A percentile compares a stretch with the other conserved stretches of the same genome.
These are phyloP conservation scores for Poronia punctata DNA, from an alignment of 495 filamentous ascomycete genomes.

Conservation along the genomic window DNA sequence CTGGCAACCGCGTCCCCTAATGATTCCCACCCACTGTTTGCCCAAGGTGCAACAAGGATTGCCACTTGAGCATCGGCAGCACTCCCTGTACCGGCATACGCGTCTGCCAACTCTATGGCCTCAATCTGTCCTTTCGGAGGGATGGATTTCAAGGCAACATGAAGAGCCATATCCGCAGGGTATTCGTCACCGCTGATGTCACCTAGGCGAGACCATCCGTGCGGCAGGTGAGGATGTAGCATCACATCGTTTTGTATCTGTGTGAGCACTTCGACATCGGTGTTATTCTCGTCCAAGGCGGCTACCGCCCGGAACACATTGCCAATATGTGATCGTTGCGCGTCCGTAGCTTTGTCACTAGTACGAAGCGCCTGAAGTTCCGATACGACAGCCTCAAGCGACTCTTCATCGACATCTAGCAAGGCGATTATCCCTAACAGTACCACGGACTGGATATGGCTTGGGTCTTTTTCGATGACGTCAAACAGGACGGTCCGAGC, in stretches of 20 bases:
- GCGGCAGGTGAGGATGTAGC: constrained; percentile 64
- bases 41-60: constrained; percentile 79
- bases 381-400: constrained; percentile 68
- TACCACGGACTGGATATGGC: constrained; percentile 69
- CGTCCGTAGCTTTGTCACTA: constrained; percentile 41
- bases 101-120: constrained; percentile 60
- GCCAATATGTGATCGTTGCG: constrained; percentile 40
- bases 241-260: constrained; percentile 68
- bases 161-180: constrained; percentile 72
- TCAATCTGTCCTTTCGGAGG: constrained; percentile 63
- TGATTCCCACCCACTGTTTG: constrained; percentile 52
- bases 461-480: constrained; percentile 59
- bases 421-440: constrained; percentile 78
- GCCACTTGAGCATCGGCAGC: constrained; percentile 67
- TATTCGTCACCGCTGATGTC: constrained; percentile 42
- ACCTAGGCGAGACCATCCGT: constrained; percentile 71
- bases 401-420: constrained; percentile 70
- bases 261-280: constrained; percentile 29
- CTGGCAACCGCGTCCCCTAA: constrained; percentile 25
- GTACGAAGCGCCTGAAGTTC: constrained; percentile 68
- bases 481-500: constrained; percentile 77
- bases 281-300: constrained; percentile 23
- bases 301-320: constrained; percentile 40
- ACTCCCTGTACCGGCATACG: constrained; percentile 69
- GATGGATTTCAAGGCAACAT: constrained; percentile 63